Evolutionary conservation across 2,329 filamentous ascomycete species (phyloP), one percentile per base, ranked within the genome.

Genomic region (Peltaster fructicola): DNA sequence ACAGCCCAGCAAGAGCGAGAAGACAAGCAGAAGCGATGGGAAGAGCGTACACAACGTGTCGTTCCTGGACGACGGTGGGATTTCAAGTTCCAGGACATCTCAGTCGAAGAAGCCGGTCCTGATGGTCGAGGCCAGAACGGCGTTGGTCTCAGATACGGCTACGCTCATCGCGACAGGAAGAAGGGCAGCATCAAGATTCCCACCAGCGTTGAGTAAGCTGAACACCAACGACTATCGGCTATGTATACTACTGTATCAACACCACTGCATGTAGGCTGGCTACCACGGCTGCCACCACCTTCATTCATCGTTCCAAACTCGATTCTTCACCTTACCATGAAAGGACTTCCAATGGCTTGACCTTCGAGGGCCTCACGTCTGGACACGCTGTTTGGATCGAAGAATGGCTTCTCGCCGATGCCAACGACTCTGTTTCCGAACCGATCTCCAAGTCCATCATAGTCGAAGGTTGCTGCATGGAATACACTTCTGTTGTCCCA

Each of bases 401-500:
- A 40, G 33, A 62, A 70, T 2, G 60, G 67, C 36, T 44, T 56
- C 52, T 61, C 67, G 8, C 59, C 67, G 5, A 68, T 53, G 6
- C 57, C 61, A 6, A 71, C 65, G 1, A 60, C 54, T 11, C 67
- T 41, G 39, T 68, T 56, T 14, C 63, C 57, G 24, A 55, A 52
- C 23, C 67, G 50, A 14, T 59, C 52, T 1, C 63, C 65, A 14
- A 59, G 52, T 8, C 52, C 54, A 8, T 57, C 56, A 21, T 73
- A 74, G 35, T 76, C 72, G 33, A 65, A 71, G 0, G 67, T 74
- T 0, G 67, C 68, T 17, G 60, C 61, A 35, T 72, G 67, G 44
- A 64, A 69, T 1, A 52, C 59, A 26, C 59, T 62, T 5, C 66
- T 49, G 31, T 76, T 76, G 40, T 77, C 71, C 72, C 72, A 77